phyloP scores from a whole-genome alignment of 139 green algal species.

The Chlamydomonas incerta region DNA sequence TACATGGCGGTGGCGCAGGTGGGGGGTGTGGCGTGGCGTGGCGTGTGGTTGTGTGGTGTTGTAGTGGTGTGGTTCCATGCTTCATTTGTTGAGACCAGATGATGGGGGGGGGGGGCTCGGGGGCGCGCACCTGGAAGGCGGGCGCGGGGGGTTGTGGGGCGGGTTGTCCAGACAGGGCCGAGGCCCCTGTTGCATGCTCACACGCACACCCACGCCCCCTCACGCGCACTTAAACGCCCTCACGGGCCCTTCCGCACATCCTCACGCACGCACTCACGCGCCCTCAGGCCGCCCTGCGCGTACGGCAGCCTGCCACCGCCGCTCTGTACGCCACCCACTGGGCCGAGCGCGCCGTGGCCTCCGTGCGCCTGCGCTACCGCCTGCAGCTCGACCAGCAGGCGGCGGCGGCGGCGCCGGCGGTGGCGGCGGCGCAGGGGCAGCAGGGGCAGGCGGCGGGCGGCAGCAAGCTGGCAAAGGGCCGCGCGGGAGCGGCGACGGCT shows the following conservation, averaged over 20 bases:
- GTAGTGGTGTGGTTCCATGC: background rate
- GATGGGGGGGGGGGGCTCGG: no score
- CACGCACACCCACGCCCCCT: no score
- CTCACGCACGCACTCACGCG: background rate
- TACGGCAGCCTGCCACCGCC: conserved; percentile 74
- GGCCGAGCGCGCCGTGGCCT: conserved; percentile 55
- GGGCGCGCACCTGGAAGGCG: no score
- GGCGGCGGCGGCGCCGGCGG: background rate
- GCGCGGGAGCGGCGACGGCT: background rate
- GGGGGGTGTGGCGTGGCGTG: conserved; percentile 35
- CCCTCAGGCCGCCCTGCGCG: conserved; percentile 35
- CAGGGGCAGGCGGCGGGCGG: background rate
- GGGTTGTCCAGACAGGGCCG: no score
- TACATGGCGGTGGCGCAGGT: conserved; percentile 78
- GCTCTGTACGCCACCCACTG: conserved; percentile 85
- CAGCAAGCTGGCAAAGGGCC: background rate
- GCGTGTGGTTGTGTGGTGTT: background rate
- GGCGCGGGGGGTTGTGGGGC: no score
- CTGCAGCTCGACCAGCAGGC: conserved; percentile 6
- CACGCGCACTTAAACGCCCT: background rate
- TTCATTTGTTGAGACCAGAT: no score
- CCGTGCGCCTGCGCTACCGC: background rate
- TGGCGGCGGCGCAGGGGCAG: background rate
- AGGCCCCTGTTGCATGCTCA: no score
- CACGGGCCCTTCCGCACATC: background rate